phyloP scores from a whole-genome alignment of 2,329 filamentous ascomycete genomes.

The Calonectria leucothoes region DNA sequence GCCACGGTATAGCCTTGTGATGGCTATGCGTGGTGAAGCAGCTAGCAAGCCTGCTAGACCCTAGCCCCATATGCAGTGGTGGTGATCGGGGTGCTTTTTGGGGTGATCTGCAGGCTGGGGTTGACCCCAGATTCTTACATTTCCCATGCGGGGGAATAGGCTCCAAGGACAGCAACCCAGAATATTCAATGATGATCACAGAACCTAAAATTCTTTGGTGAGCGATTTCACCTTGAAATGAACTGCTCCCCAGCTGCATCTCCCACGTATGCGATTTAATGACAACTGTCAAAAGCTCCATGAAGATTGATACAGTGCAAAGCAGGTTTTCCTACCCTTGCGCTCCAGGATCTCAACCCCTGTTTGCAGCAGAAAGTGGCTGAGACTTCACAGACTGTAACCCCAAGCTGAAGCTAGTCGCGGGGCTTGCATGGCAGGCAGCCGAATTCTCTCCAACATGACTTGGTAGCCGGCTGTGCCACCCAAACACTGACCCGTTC shows the following conservation, averaged over 20 bases:
- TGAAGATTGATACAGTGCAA: neutral
- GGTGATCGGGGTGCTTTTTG: neutral
- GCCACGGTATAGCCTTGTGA: neutral
- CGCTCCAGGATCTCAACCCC: neutral
- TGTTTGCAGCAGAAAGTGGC: neutral
- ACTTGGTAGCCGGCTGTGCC: neutral
- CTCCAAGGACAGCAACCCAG: neutral
- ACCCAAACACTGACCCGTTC: neutral
- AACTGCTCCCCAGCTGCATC: neutral
- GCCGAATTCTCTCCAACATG: neutral
- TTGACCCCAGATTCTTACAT: constrained; percentile 2
- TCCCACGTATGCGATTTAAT: neutral
- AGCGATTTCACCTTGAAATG: too few species aligned
- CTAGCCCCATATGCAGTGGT: neutral
- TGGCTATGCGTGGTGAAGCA: neutral
- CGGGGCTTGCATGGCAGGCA: constrained; percentile 1
- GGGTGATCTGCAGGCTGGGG: constrained; percentile 9
- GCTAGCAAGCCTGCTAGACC: neutral
- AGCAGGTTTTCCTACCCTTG: neutral
- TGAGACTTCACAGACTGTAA: neutral
- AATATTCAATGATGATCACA: neutral
- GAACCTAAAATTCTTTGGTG: too few species aligned
- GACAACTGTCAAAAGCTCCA: too few species aligned
- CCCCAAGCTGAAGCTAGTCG: neutral
- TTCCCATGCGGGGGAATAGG: neutral